Conservation (phyloP, 208 protist species). For the Leishmania gerbilli region DNA sequence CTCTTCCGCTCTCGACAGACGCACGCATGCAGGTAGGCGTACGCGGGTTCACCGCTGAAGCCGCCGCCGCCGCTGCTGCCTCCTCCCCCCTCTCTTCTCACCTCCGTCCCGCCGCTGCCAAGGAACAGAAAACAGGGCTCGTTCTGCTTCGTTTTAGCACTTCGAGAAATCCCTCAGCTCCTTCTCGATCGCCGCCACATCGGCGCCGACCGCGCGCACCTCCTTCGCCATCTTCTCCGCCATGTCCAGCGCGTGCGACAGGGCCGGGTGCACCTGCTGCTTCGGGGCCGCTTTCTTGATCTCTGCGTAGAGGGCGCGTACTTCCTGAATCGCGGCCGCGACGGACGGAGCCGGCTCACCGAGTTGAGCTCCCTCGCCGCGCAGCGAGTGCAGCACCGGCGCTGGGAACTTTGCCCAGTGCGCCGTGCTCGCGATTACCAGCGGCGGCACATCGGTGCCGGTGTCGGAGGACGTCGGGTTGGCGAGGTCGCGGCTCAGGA, state of each 20-base stretch:
- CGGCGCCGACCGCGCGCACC: conserved; percentile 34
- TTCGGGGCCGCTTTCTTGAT: conserved; percentile 12
- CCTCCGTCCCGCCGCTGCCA: neutral
- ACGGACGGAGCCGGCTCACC: conserved; percentile 15
- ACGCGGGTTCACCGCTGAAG: neutral
- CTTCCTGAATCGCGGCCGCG: conserved; percentile 16
- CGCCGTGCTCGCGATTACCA: conserved; percentile 80
- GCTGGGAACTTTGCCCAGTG: conserved; percentile 90
- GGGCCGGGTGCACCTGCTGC: conserved; percentile 50
- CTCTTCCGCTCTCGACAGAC: neutral
- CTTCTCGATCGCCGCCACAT: conserved; percentile 32
- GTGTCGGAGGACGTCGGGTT: conserved; percentile 25
- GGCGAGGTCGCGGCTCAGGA: conserved; percentile 26
- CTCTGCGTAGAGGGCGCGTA: conserved; percentile 23
- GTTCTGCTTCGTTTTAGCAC: neutral
- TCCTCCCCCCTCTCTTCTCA: neutral
- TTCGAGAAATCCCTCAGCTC: conserved; percentile 46
- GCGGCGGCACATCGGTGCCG: conserved; percentile 33
- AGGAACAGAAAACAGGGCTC: neutral
- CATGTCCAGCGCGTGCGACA: conserved; percentile 36
- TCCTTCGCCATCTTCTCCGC: conserved; percentile 34
- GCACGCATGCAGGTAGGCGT: neutral
- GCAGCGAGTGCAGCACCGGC: conserved; percentile 71
- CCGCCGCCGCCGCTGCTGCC: neutral
- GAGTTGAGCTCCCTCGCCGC: conserved; percentile 42